Percentiles rank a stretch among this genome's conserved stretches.
Evolutionary conservation across 2,329 filamentous ascomycete species (phyloP).

Genomic region (Microcyclospora pomicola): DNA sequence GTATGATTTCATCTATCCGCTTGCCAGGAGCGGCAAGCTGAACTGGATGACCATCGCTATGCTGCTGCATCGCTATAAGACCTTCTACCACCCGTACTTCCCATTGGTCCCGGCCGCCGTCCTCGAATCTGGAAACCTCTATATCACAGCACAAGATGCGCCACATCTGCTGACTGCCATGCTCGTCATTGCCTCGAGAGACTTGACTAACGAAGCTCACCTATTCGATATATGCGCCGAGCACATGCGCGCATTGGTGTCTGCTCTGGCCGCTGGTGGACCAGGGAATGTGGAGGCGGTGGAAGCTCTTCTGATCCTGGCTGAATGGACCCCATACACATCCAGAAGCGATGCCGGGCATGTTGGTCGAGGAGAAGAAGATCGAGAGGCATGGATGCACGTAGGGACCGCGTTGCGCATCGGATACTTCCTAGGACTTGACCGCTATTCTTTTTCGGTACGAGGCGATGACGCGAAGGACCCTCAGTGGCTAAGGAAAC

Average conservation of each 20-base stretch:
- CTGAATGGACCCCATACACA: constrained; percentile 59
- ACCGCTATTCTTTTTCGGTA: constrained; percentile 52
- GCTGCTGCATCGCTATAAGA: constrained; percentile 45
- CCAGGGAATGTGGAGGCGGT: constrained; percentile 57
- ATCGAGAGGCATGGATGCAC: constrained; percentile 65
- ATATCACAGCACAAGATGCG: constrained; percentile 45
- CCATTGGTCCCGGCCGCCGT: constrained; percentile 50
- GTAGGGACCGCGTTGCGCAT: constrained; percentile 56
- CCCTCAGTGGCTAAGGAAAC: constrained; percentile 46
- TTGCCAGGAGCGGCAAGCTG: constrained; percentile 29
- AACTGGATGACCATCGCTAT: constrained; percentile 36
- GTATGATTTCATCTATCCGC: constrained; percentile 26
- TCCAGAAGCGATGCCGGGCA: constrained; percentile 45
- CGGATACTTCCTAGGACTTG: constrained; percentile 56
- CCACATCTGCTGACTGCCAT: constrained; percentile 56
- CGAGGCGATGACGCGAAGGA: constrained; percentile 43
- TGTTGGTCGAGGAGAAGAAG: constrained; percentile 58
- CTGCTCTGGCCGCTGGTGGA: constrained; percentile 50
- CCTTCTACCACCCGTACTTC: constrained; percentile 56
- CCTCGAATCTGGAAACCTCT: constrained; percentile 40
- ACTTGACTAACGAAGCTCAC: constrained; percentile 48
- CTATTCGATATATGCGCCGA: constrained; percentile 53
- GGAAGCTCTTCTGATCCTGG: constrained; percentile 54
- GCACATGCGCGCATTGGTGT: constrained; percentile 57
- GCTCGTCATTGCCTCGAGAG: constrained; percentile 56